Evolutionary conservation across 306 rosid genomes (phyloP).

Genomic region (Cicer judaicum): DNA sequence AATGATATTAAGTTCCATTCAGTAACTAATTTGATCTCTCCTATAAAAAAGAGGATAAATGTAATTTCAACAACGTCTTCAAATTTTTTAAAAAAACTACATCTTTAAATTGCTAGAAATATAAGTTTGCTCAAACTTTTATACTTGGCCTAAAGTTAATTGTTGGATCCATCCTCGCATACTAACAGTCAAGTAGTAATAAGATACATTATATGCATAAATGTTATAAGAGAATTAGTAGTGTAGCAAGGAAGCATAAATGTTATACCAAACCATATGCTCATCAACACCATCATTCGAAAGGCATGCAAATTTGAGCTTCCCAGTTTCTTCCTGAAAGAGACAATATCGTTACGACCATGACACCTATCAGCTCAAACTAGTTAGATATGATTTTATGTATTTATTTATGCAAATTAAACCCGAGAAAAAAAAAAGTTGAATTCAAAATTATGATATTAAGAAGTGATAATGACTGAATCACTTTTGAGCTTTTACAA

Average conservation of each 20-base stretch:
- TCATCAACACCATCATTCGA: conserved; percentile 84
- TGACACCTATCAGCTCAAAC: conserved; percentile 24
- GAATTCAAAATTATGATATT: background rate
- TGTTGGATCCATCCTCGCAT: background rate
- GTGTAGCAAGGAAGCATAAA: background rate
- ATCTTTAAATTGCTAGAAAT: conserved; percentile 14
- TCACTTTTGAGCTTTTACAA: background rate
- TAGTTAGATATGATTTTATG: background rate
- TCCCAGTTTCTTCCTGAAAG: conserved; percentile 86
- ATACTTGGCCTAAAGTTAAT: background rate
- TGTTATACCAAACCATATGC: conserved; percentile 90
- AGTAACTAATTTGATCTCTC: conserved; percentile 9
- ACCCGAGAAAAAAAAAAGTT: background rate
- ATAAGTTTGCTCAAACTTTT: background rate
- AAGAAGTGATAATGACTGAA: background rate
- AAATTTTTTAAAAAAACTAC: background rate
- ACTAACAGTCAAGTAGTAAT: background rate
- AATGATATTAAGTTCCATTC: background rate
- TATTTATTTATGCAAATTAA: background rate
- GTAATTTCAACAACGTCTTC: conserved; percentile 5
- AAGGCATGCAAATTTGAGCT: conserved; percentile 78
- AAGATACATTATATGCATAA: background rate
- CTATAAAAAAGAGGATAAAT: conserved; percentile 21
- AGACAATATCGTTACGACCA: conserved; percentile 20
- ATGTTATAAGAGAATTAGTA: background rate